Evolutionary conservation across 225 moss, liverwort and hornwort species (phyloP).

Genomic region (Asterella californica): DNA sequence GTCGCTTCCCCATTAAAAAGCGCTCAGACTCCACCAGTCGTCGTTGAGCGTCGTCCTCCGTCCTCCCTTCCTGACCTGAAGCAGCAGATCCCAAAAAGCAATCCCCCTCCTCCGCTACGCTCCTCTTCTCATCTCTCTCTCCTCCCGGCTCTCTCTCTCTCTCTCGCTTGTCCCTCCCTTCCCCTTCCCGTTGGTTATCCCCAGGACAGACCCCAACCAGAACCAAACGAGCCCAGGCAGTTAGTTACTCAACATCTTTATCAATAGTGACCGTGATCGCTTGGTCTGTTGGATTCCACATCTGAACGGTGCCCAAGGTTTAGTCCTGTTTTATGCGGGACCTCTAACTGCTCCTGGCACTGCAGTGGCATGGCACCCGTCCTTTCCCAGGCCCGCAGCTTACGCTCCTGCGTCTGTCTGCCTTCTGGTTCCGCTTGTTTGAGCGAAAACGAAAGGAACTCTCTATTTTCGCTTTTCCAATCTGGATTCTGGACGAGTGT

Average conservation of each 20-base stretch:
- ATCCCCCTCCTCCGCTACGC: background rate
- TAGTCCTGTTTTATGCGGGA: background rate
- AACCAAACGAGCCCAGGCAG: background rate
- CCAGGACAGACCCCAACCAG: background rate
- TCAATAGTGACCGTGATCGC: background rate
- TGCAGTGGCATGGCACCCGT: background rate
- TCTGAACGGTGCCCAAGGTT: background rate
- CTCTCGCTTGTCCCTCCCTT: background rate
- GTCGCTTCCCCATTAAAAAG: conserved; percentile 16
- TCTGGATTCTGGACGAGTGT: too few species aligned
- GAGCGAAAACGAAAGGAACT: too few species aligned
- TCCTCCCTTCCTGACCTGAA: conserved; percentile 2
- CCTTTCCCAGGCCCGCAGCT: too few species aligned
- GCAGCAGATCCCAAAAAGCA: conserved; percentile 18
- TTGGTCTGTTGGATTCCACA: background rate
- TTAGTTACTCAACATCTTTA: conserved; percentile 8
- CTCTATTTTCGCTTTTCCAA: too few species aligned
- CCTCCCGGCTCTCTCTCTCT: background rate
- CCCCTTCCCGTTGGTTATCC: too few species aligned
- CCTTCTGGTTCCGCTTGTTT: too few species aligned
- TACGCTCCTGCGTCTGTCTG: too few species aligned
- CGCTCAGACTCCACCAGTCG: background rate
- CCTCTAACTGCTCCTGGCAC: conserved; percentile 7
- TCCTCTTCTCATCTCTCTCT: conserved; percentile 7
- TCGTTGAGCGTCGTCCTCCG: background rate